Evolutionary conservation across 2,329 filamentous ascomycete genomes (phyloP).

Genomic region (Thelonectria blattea): DNA sequence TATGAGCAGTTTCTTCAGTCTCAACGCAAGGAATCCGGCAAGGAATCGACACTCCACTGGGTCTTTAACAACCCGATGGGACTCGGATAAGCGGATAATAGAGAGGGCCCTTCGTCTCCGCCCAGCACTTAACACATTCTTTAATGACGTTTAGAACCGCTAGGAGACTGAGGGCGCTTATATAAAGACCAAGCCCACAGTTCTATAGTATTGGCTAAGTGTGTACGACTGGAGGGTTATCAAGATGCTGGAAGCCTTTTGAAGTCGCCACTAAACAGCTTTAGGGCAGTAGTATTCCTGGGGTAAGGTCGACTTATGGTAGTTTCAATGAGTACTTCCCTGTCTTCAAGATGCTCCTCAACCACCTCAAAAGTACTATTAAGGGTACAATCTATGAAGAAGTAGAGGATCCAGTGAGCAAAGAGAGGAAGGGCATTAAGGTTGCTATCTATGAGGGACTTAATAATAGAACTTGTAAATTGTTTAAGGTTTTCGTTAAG

Average conservation of each 20-base stretch:
- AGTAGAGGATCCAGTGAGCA: conserved; percentile 1
- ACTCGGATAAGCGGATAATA: background rate
- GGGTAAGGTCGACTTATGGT: background rate
- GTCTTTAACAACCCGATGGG: background rate
- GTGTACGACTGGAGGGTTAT: background rate
- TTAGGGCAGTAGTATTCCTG: background rate
- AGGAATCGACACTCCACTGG: background rate
- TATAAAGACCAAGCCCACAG: background rate
- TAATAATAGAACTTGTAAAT: conserved; percentile 1
- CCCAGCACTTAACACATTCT: background rate
- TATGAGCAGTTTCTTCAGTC: conserved; percentile 2
- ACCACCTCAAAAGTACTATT: background rate
- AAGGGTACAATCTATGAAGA: conserved; percentile 1
- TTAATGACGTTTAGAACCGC: background rate
- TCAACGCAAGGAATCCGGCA: background rate
- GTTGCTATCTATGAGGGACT: conserved; percentile 3
- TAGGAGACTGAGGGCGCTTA: background rate
- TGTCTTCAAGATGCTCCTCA: conserved; percentile 3
- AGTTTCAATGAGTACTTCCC: conserved; percentile 1
- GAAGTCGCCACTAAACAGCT: background rate
- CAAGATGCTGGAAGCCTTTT: background rate
- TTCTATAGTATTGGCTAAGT: conserved; percentile 1
- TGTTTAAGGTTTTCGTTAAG: conserved; percentile 1
- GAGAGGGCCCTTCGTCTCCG: background rate
- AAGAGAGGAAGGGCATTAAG: background rate